Evolutionary conservation across 192 early-diverging fungal species (phyloP), one percentile per base, ranked within the genome.

Genomic region (Coemansia sp.): DNA sequence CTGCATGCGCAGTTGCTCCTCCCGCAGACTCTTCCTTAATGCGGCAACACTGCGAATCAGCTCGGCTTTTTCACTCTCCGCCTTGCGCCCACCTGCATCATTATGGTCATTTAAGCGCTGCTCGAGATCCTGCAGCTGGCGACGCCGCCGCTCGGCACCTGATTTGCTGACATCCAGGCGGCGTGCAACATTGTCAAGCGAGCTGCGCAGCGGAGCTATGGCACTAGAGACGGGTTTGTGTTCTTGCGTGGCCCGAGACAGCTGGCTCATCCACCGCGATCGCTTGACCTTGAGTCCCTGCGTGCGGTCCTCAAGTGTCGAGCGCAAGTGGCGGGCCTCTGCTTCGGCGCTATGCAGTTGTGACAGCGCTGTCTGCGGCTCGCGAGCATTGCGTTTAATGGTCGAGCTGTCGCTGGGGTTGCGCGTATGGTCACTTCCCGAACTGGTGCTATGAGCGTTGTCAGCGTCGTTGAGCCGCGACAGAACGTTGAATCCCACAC

Each of bases 301-400:
- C 12, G 16, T 13, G 41, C 41, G 41, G 41, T 65, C 66, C 20
- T 62, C 69, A n/a, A 66, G 52, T 3, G 32, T 32, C 27, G 62
- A 52, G 24, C 54, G 74, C 18, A 48, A 39, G 12, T 45, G 27
- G 23, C 62, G 64, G 32, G 56, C 66, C 18, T 54, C 52, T 3
- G n/a, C 11, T 50, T 71, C 69, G 18, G 53, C 45, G 2, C n/a
- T 18, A 11, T 54, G 62, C 58, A 71, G 59, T 38, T 16, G 32
- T 2, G 32, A 35, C 32, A 35, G 32, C 32, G 32, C 32, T 8
- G 32, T 35, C 32, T 35, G 32, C 32, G 32, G 32, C 32, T 35
- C 32, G 32, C 32, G 7, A 49, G 10, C 14, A n/a, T 18, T 49
- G 19, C 47, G 47, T 49, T 49, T 49, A 11, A n/a, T 49, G 47